Percentiles rank a stretch among this genome's conserved stretches.
Conservation (phyloP, 768 basidiomycete genomes). For the Russula dissimulans region DNA sequence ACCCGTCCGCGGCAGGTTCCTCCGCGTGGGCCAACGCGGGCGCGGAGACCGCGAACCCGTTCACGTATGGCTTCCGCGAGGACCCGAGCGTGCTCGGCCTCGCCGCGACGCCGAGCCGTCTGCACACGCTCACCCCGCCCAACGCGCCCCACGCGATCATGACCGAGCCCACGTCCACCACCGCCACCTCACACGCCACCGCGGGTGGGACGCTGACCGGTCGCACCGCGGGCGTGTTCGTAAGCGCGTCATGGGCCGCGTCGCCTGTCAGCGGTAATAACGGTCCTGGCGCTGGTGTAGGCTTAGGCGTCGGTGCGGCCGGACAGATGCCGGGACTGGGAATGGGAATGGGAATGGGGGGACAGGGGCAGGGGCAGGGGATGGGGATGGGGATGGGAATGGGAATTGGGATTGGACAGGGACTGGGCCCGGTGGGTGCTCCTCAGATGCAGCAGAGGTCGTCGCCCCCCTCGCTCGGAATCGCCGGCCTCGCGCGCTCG, state of each 20-base stretch:
- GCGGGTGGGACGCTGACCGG: background rate
- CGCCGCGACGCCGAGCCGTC: conserved; percentile 25
- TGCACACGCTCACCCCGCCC: conserved; percentile 28
- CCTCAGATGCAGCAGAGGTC: conserved; percentile 22
- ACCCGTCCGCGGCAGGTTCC: conserved; percentile 13
- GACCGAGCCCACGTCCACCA: conserved; percentile 9
- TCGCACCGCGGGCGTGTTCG: conserved; percentile 7
- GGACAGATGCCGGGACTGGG: too few species aligned
- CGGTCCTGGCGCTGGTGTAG: background rate
- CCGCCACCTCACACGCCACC: conserved; percentile 8
- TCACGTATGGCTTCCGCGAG: conserved; percentile 15
- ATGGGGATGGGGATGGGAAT: too few species aligned
- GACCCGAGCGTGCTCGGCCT: conserved; percentile 17
- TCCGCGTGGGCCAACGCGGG: conserved; percentile 17
- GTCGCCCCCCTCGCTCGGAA: conserved; percentile 28
- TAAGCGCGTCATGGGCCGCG: conserved; percentile 15
- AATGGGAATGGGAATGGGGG: too few species aligned
- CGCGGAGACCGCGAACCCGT: conserved; percentile 25
- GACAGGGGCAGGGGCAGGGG: too few species aligned
- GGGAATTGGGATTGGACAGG: background rate
- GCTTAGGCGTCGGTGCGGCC: too few species aligned
- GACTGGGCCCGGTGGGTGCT: background rate
- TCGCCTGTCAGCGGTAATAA: conserved; percentile 3
- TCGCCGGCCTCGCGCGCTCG: conserved; percentile 6
- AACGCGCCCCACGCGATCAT: conserved; percentile 19